phyloP scores from a whole-genome alignment of 2,329 filamentous ascomycete genomes.

The Epichloe sylvatica region DNA sequence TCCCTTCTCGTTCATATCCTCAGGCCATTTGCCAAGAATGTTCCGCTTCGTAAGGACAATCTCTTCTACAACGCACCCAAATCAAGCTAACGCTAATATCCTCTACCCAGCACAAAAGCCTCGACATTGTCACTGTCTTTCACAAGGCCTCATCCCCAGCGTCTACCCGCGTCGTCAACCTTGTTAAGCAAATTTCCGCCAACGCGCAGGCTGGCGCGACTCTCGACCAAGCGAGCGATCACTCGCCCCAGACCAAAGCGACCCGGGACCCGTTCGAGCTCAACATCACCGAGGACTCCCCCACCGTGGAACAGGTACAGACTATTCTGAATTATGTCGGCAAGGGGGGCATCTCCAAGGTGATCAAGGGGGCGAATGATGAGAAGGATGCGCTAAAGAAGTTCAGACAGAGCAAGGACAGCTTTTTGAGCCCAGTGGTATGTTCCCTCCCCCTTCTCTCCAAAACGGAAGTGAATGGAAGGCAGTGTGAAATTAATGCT shows the following conservation, averaged over 20 bases:
- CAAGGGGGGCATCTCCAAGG: slow-evolving; percentile 35
- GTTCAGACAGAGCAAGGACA: slow-evolving; percentile 54
- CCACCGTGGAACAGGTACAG: slow-evolving; percentile 69
- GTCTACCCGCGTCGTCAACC: slow-evolving; percentile 57
- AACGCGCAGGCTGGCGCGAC: slow-evolving; percentile 54
- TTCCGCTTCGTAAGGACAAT: slow-evolving; percentile 12
- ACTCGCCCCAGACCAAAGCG: slow-evolving; percentile 40
- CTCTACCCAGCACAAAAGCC: slow-evolving; percentile 53
- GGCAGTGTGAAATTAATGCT: not conserved
- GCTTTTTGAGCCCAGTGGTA: slow-evolving; percentile 66
- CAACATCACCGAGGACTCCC: slow-evolving; percentile 68
- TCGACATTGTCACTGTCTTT: slow-evolving; percentile 92
- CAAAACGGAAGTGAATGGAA: not conserved
- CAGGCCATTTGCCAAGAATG: slow-evolving; percentile 6
- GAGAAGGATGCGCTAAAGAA: slow-evolving; percentile 67
- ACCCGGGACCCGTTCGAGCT: slow-evolving; percentile 65
- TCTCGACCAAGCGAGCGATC: slow-evolving; percentile 58
- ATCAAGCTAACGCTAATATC: not conserved
- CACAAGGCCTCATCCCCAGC: slow-evolving; percentile 64
- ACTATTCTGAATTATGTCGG: slow-evolving; percentile 77
- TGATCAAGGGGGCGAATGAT: slow-evolving; percentile 62
- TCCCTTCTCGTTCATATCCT: not conserved
- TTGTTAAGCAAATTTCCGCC: slow-evolving; percentile 70
- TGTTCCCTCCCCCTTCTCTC: slow-evolving; percentile 22
- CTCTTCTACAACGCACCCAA: not conserved